A percentile compares a stretch with the other conserved stretches of the same genome.
These are phyloP conservation scores for Saprolegnia parasitica DNA, from an alignment of 352 stramenopile genomes.

Conservation along the genomic window DNA sequence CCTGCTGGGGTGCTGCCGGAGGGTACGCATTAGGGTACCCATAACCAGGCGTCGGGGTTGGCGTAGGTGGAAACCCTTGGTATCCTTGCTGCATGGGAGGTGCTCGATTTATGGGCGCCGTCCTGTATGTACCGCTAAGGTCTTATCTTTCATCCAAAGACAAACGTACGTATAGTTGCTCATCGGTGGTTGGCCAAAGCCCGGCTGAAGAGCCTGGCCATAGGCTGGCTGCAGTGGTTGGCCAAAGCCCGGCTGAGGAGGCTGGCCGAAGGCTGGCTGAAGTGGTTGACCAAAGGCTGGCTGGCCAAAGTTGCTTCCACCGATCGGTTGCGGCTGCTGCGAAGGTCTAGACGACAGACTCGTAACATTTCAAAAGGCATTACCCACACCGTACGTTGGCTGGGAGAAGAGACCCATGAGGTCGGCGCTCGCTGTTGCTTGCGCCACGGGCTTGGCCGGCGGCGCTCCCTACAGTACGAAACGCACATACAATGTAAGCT, in stretches of 20 bases:
- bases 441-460: too few species aligned
- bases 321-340: too few species aligned
- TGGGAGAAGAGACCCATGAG: slow-evolving; percentile 4
- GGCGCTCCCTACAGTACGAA: neutral
- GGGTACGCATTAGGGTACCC: neutral
- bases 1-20: neutral
- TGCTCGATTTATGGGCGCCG: neutral
- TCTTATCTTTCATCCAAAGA: neutral
- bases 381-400: neutral
- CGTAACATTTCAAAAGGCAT: too few species aligned
- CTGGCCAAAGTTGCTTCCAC: too few species aligned
- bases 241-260: too few species aligned
- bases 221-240: too few species aligned
- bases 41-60: neutral
- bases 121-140: neutral
- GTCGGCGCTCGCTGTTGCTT: neutral
- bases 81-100: neutral
- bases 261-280: too few species aligned
- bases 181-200: too few species aligned
- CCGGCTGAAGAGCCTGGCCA: too few species aligned
- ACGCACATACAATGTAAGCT: too few species aligned
- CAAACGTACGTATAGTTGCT: neutral
- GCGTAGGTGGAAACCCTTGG: neutral
- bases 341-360: too few species aligned
- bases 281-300: too few species aligned